Evolutionary conservation across 768 basidiomycete genomes (phyloP).

Genomic region (Mycena sanguinolenta): DNA sequence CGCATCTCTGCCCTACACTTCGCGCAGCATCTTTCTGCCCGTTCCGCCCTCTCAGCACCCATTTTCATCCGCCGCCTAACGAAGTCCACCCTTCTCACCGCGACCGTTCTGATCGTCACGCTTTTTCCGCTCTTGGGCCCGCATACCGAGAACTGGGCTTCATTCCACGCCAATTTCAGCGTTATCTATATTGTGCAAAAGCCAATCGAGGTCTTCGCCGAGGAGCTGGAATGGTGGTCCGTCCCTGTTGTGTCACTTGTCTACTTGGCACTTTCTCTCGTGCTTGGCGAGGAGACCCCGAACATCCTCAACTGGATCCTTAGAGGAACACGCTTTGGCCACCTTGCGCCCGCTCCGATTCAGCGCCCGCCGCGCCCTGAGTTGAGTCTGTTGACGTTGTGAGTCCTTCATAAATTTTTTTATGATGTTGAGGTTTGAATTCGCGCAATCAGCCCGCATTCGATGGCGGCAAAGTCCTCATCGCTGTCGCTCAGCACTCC

Average conservation of each 20-base stretch:
- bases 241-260: slow-evolving; percentile 54
- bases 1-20: slow-evolving; percentile 15
- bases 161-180: slow-evolving; percentile 50
- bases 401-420: neutral
- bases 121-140: slow-evolving; percentile 46
- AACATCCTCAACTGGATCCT: slow-evolving; percentile 56
- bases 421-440: no score
- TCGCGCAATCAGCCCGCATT: slow-evolving; percentile 4
- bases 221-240: slow-evolving; percentile 56
- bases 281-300: slow-evolving; percentile 54
- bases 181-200: slow-evolving; percentile 50
- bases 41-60: slow-evolving; percentile 19
- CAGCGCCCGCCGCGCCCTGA: slow-evolving; percentile 20
- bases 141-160: slow-evolving; percentile 44
- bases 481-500: slow-evolving; percentile 33
- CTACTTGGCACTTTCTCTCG: slow-evolving; percentile 52
- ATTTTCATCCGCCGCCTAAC: slow-evolving; percentile 26
- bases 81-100: slow-evolving; percentile 12
- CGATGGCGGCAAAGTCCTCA: slow-evolving; percentile 38
- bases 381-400: slow-evolving; percentile 23
- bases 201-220: slow-evolving; percentile 42
- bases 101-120: slow-evolving; percentile 9
- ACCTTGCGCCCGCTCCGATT: no score
- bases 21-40: slow-evolving; percentile 18
- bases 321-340: slow-evolving; percentile 12